Percentiles rank a stretch among this genome's conserved stretches.
These are phyloP conservation scores for Cokeromyces recurvatus DNA, from an alignment of 371 early-diverging fungal species.

Conservation along the genomic window DNA sequence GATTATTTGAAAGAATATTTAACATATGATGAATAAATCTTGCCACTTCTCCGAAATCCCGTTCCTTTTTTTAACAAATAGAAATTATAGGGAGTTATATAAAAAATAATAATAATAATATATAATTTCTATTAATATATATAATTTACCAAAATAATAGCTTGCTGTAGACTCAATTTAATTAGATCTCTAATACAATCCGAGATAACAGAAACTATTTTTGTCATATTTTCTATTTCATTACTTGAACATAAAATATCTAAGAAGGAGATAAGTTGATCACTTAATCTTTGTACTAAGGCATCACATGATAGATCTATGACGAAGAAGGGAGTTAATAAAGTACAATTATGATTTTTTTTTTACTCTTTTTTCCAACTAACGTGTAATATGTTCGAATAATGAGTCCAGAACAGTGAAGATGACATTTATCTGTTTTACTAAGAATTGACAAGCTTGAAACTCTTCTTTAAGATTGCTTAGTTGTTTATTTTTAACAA, in stretches of 20 bases:
- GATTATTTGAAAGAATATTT: not conserved
- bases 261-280: conserved; percentile 7
- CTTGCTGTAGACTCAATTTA: conserved; percentile 12
- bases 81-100: not conserved
- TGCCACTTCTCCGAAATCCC: conserved; percentile 2
- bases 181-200: conserved; percentile 13
- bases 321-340: conserved; percentile 23
- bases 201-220: conserved; percentile 2
- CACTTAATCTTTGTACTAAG: conserved; percentile 1
- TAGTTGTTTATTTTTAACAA: conserved; percentile 76
- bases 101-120: not conserved
- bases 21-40: not conserved
- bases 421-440: conserved; percentile 81
- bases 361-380: too few species aligned
- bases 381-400: not conserved
- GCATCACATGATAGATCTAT: conserved; percentile 15
- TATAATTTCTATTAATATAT: too few species aligned
- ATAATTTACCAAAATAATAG: conserved; percentile 14
- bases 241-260: conserved; percentile 2
- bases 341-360: too few species aligned
- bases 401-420: conserved; percentile 73
- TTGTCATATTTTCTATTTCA: not conserved
- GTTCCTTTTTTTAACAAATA: conserved; percentile 9
- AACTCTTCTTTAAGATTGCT: conserved; percentile 67
- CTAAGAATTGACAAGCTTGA: conserved; percentile 72